A percentile compares a stretch with the other conserved stretches of the same genome.
These are phyloP conservation scores for Neofusicoccum laricinum DNA, from an alignment of 2,329 filamentous ascomycete species.

Conservation along the genomic window DNA sequence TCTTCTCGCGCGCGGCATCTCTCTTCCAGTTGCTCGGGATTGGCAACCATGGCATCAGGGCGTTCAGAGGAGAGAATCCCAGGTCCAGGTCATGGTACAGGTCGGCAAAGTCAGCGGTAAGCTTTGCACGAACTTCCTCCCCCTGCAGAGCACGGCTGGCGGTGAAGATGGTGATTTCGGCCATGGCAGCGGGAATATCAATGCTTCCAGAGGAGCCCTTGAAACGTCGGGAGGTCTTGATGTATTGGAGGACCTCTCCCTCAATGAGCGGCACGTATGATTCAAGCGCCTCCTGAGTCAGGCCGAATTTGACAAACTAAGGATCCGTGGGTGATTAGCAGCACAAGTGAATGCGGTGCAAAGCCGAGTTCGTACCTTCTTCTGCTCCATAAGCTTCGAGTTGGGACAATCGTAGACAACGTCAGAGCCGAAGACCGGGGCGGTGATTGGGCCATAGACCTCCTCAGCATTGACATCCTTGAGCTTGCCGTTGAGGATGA, in stretches of 20 bases:
- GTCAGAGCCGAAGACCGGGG: constrained; percentile 24
- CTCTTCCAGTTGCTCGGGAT: constrained; percentile 75
- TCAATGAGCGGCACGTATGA: constrained; percentile 72
- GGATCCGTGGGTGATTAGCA: constrained; percentile 20
- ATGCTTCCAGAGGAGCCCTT: constrained; percentile 59
- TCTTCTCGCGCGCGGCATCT: constrained; percentile 70
- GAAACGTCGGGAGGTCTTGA: constrained; percentile 62
- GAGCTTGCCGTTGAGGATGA: constrained; percentile 55
- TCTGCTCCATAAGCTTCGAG: constrained; percentile 29
- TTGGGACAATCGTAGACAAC: constrained; percentile 30
- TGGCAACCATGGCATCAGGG: constrained; percentile 76
- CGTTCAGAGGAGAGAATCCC: constrained; percentile 80
- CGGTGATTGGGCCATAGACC: constrained; percentile 48
- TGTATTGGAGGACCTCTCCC: constrained; percentile 66
- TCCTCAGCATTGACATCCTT: constrained; percentile 55
- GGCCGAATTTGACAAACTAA: constrained; percentile 69
- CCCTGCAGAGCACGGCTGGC: constrained; percentile 79
- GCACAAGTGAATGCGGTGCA: too few relatives aligned
- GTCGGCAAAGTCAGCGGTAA: constrained; percentile 70
- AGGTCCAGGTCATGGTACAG: constrained; percentile 81
- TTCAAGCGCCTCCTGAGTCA: constrained; percentile 66
- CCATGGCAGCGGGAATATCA: constrained; percentile 68
- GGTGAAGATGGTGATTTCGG: constrained; percentile 80
- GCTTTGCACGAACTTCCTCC: constrained; percentile 69
- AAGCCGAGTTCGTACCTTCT: constrained; percentile 17